Evolutionary conservation across 2,329 filamentous ascomycete genomes (phyloP), one percentile per base, ranked within the genome.

Genomic region (Graphiopsis chlorocephala): DNA sequence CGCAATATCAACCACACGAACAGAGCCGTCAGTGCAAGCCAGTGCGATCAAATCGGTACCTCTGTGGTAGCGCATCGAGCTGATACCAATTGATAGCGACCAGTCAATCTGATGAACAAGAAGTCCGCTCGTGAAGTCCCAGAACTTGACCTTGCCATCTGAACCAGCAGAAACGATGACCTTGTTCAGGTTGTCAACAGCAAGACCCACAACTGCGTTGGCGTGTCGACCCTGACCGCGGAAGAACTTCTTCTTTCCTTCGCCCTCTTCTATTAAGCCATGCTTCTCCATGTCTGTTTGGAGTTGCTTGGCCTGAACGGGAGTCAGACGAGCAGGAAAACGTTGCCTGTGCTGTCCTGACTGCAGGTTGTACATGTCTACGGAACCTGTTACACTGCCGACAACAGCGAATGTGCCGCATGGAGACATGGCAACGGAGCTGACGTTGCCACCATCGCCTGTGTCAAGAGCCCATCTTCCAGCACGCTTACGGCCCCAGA

Each of bases 301-400:
- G 57, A 93, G 76, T 74, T 91, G 90, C 69, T 90, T 88, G 2
- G 91, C 90, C 78, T 96, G 92, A 0, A 87, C 86, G 1, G 90
- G 90, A 0, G 90, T 93, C 53, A 96, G 78, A 52, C 85, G 86
- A 10, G 92, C 88, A 0, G 95, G 95, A 76, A 96, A 99, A 20
- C 90, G 87, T 73, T 96, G 92, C 65, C 94, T 88, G 77, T 96
- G 92, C 23, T 89, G 82, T 52, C 95, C 95, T 52, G 95, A 98
- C 76, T 99, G 95, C 65, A 99, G 82, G 75, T 99, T 99, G 85
- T 91, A 98, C 90, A 96, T 94, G 76, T 97, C 93, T 64, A 99
- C 88, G 35, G 88, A 86, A 48, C 95, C 95, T 42, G 85, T 88
- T 31, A 87, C 87, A 0, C 94, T 97, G 1, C 95, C 95, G 25